A percentile compares a stretch with the other conserved stretches of the same genome.
Conservation (phyloP, 2,329 filamentous ascomycete genomes). For the Cladorrhinum sp. region DNA sequence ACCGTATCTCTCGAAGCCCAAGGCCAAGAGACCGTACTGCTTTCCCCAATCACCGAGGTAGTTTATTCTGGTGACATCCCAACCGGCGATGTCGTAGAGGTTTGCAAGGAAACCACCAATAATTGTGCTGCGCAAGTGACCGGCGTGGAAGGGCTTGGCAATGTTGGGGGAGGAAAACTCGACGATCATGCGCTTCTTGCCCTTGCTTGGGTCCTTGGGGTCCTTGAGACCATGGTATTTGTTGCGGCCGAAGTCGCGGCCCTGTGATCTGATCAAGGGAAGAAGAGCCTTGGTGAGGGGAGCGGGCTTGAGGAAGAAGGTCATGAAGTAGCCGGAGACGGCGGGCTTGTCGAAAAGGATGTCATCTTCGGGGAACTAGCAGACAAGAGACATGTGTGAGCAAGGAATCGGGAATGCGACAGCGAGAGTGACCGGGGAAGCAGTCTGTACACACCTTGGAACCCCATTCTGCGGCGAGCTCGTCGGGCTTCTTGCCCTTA, state of each 20-base stretch:
- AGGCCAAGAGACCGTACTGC: slow-evolving; percentile 69
- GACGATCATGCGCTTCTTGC: slow-evolving; percentile 66
- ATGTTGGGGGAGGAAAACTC: slow-evolving; percentile 87
- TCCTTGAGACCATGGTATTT: slow-evolving; percentile 58
- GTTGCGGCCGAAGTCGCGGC: slow-evolving; percentile 63
- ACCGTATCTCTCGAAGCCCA: slow-evolving; percentile 73
- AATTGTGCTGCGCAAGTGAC: slow-evolving; percentile 74
- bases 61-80: slow-evolving; percentile 72
- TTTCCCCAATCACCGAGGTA: slow-evolving; percentile 81
- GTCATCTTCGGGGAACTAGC: slow-evolving; percentile 65
- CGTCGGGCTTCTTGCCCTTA: slow-evolving; percentile 65
- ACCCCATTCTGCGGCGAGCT: slow-evolving; percentile 60
- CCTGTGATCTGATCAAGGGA: slow-evolving; percentile 64
- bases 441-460: slow-evolving; percentile 49
- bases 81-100: slow-evolving; percentile 66
- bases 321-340: slow-evolving; percentile 65
- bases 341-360: slow-evolving; percentile 69
- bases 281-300: slow-evolving; percentile 65
- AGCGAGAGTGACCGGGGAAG: no score
- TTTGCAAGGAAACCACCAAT: slow-evolving; percentile 76
- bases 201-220: slow-evolving; percentile 55
- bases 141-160: slow-evolving; percentile 79
- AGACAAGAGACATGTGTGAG: slow-evolving; percentile 12
- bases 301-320: slow-evolving; percentile 75
- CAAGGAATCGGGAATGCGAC: not conserved